Evolutionary conservation across 2,329 filamentous ascomycete species (phyloP), one percentile per base, ranked within the genome.

Genomic region (Pyrenophora tritici-repentis): DNA sequence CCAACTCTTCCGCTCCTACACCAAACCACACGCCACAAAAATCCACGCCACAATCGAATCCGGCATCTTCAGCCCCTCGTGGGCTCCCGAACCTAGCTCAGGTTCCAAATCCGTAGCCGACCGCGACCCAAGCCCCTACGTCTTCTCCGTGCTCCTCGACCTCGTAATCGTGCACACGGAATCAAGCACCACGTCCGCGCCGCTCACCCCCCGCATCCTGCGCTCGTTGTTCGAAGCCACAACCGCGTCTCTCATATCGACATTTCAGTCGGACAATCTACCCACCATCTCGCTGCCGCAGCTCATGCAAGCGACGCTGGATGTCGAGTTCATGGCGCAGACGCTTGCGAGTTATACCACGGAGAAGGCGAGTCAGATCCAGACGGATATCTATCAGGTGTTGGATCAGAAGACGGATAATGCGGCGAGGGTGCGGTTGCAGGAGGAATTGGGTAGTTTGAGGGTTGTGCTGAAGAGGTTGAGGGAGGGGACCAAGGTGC

Each of bases 311-410:
- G 95, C 95, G 1, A 99, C 94, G 0, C 84, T 99, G 1, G 94
- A 99, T 68, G 92, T 97, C 1, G 94, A 99, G 74, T 97, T 99
- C 69, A 87, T 97, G 50, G 90, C 92, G 1, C 94, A 99, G 77
- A 97, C 93, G 4, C 82, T 99, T 29, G 89, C 85, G 54, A 87
- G 92, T 62, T 99, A 95, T 73, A 94, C 90, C 0, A 94, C 90
- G 0, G 89, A 96, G 50, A 83, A 85, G 42, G 90, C 91, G 3
- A 86, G 86, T 6, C 86, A 92, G 69, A 81, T 90, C 12, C 94
- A 97, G 76, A 88, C 88, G 62, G 86, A 92, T 71, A 93, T 99
- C 40, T 99, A 97, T 74, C 85, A 94, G 59, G 91, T 94, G 70
- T 79, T 99, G 13, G 94, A 99, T 71, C 83, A 85, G 53, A 86